These are phyloP conservation scores for Turnera subulata DNA, from an alignment of 345 rosid species.

Conservation along the genomic window DNA sequence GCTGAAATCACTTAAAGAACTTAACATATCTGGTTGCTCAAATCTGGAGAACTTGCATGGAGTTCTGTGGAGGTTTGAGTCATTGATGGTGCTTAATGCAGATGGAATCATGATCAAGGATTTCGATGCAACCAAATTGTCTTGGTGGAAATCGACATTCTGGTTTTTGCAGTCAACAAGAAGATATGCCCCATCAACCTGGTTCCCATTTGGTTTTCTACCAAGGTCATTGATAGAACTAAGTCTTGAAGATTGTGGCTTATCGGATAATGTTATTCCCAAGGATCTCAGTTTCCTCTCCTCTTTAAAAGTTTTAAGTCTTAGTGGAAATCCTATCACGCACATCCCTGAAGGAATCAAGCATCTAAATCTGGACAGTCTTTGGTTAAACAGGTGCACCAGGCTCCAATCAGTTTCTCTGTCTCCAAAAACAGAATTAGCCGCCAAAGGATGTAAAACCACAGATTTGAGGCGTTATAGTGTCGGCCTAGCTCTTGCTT, in stretches of 20 bases:
- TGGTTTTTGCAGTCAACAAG: slow-evolving; percentile 14
- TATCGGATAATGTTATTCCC: slow-evolving; percentile 15
- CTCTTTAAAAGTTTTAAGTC: slow-evolving; percentile 9
- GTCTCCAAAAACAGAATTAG: slow-evolving; percentile 9
- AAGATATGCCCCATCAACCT: slow-evolving; percentile 8
- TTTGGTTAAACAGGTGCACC: slow-evolving; percentile 7
- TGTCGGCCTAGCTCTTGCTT: slow-evolving; percentile 1
- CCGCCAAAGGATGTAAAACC: neutral
- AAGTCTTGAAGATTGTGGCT: slow-evolving; percentile 13
- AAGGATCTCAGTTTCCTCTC: slow-evolving; percentile 14
- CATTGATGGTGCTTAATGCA: slow-evolving; percentile 19
- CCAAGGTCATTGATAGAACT: slow-evolving; percentile 13
- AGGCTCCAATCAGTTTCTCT: slow-evolving; percentile 14
- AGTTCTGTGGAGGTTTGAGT: slow-evolving; percentile 14
- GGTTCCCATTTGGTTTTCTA: slow-evolving; percentile 8
- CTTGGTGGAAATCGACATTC: slow-evolving; percentile 13
- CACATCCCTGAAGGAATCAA: slow-evolving; percentile 12
- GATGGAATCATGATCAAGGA: slow-evolving; percentile 11
- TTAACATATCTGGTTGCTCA: slow-evolving; percentile 15
- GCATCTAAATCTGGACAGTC: slow-evolving; percentile 7
- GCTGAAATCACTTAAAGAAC: slow-evolving; percentile 13
- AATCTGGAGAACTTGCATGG: slow-evolving; percentile 10
- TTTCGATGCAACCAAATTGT: slow-evolving; percentile 1
- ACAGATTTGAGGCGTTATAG: slow-evolving; percentile 1
- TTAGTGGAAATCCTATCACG: slow-evolving; percentile 15